Evolutionary conservation across 106 monocot genomes (phyloP), one percentile per base, ranked within the genome.

Genomic region (Allium cepa): DNA sequence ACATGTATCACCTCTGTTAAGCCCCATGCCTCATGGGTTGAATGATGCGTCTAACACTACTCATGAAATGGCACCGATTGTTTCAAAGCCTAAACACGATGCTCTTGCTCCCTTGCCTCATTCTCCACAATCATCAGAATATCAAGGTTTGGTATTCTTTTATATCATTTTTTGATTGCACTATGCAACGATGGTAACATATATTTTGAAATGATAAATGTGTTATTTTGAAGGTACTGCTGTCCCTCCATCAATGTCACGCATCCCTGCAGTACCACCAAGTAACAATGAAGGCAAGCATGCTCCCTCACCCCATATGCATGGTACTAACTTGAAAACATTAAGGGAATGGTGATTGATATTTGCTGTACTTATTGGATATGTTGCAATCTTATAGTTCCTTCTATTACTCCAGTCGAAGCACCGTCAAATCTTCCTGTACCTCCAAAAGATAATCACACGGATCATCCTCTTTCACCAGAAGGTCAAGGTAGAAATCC

Each of bases 1-100:
- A 88, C 83, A 73, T 55, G 71, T 80, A 57, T 61, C 69, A 57
- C 88, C 92, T 61, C 8, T 69, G 47, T 78, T 76, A 62, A 83
- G 79, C 60, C 88, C 85, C 15, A 56, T 52, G 63, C 72, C 76
- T 22, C 69, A 77, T 57, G 68, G 17, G 26, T 28, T 56, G 10
- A 69, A 56, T 10, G 22, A 56, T 10, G 0, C 15, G 16, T 46
- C 68, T 56, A 69, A 69, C 63, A 27, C 27, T 56, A n/a, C 56
- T 7, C 27, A 69, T 56, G 36, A 36, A 36, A 36, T 36, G 36
- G 36, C 68, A 45, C 68, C 68, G 36, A 82, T 11, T 47, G 17
- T 26, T 77, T 60, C 77, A 49, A 62, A 69, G 45, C 65, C 66
- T 56, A 68, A 49, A 59, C 56, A 55, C 7, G 15, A 12, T 55